Base-by-base conservation (phyloP, 2,329 filamentous ascomycete species). In the Diaporthe batatas region DNA sequence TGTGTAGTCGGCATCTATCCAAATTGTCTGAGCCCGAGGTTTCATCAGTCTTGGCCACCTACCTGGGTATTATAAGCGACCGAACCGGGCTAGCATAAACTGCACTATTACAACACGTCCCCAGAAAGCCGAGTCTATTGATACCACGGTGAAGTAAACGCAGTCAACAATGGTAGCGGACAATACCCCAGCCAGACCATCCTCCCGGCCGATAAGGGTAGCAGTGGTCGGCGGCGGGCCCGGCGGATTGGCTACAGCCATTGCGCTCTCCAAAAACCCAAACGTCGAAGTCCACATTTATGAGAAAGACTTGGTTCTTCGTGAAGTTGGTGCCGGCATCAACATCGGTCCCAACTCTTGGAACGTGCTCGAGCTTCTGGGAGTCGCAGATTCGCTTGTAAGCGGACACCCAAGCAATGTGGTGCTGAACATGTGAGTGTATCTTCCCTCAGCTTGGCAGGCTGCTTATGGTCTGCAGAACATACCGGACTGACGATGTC, bases 241-340 rank as follows among this genome's bases (percentile, higher is more conserved):
- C 11, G 74, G 73, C 39, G 73, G 74, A 4, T 58, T 75, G n/a
- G 74, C 72, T 21, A 73, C 74, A 16, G 80, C 81, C 0, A 82
- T 82, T 57, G 79, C 79, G 18, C 76, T 82, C 14, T 75, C 75
- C 12, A 77, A 76, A 47, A 70, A 79, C 0, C 73, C 78, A 2
- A 77, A 80, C 14, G 77, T 82, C n/a, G 78, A 80, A 21, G 81
- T 79, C 76, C 77, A 76, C 4, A 65, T 82, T 5, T 82, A 82
- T 70, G 81, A 82, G 71, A 82, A 82, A 76, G 82, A 81, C 59
- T 68, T 77, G 6, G 75, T 79, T 34, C 80, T 83, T 70, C 82
- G 81, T 25, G 82, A 83, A 68, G 81, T 80, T 0, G 81, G 82
- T 8, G 81, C 80, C 6, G 82, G 82, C n/a, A 82, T 83, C 64